phyloP scores from a whole-genome alignment of 2,329 filamentous ascomycete species.

The Fusarium agapanthi region DNA sequence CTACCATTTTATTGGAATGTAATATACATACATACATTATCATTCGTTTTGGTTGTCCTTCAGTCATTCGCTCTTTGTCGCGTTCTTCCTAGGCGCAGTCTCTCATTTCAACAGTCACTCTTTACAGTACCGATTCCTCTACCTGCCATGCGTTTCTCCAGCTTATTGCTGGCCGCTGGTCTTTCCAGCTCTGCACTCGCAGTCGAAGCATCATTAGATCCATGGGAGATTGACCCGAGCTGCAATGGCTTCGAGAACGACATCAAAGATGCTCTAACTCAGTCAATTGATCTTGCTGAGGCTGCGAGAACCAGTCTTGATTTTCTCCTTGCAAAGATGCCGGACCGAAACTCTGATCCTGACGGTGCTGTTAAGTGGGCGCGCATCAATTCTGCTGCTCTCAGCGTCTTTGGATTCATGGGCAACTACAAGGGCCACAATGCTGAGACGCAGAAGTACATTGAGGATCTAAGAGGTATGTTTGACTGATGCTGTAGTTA shows the following conservation, averaged over 20 bases:
- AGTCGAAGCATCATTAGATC: neutral
- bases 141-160: conserved; percentile 8
- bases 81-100: neutral
- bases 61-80: conserved; percentile 1
- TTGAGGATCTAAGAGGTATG: neutral
- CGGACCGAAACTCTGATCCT: neutral
- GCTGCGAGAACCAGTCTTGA: conserved; percentile 1
- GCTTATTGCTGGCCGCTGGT: neutral
- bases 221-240: conserved; percentile 1
- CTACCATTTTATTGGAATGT: neutral
- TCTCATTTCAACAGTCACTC: neutral
- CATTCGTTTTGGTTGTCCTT: neutral
- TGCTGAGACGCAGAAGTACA: neutral
- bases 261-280: neutral
- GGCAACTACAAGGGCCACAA: neutral
- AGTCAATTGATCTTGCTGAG: conserved; percentile 7
- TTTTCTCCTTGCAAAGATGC: neutral
- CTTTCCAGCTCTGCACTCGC: neutral
- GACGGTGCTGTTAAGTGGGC: neutral
- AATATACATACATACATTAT: conserved; percentile 2
- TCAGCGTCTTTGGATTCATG: neutral
- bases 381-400: neutral
- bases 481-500: too few relatives aligned
- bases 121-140: neutral
- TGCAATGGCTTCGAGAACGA: neutral